A percentile compares a stretch with the other conserved stretches of the same genome.
These are phyloP conservation scores for Diutina rugosa DNA, from an alignment of 1,139 yeast species.

Conservation along the genomic window DNA sequence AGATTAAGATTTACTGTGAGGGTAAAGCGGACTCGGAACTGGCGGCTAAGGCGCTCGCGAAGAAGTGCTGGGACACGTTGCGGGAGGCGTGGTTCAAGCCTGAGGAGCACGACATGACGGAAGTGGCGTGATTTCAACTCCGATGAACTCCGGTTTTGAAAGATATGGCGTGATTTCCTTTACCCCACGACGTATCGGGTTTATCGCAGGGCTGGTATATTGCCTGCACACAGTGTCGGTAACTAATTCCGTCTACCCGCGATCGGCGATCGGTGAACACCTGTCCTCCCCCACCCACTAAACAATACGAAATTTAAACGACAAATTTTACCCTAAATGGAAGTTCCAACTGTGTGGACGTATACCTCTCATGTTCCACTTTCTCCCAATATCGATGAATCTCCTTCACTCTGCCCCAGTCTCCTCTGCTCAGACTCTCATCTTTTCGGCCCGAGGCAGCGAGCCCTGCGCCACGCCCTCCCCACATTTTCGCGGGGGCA, in stretches of 20 bases:
- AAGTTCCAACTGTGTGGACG: too few relatives aligned
- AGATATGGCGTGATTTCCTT: too few relatives aligned
- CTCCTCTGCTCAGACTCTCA: too few relatives aligned
- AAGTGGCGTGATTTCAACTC: background rate
- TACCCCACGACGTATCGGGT: background rate
- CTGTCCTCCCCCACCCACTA: background rate
- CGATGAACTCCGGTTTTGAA: too few relatives aligned
- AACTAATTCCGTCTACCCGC: background rate
- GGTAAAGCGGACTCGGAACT: slow-evolving; percentile 38
- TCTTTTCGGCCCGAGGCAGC: background rate
- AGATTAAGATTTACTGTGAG: slow-evolving; percentile 82
- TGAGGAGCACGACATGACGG: background rate
- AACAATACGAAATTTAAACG: background rate
- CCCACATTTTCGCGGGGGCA: background rate
- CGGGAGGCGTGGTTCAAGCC: slow-evolving; percentile 51
- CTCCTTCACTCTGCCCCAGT: too few relatives aligned
- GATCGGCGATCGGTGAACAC: background rate
- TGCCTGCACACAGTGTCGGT: background rate
- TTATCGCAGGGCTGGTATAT: background rate
- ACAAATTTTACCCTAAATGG: too few relatives aligned
- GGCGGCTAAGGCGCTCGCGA: slow-evolving; percentile 40
- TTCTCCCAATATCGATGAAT: too few relatives aligned
- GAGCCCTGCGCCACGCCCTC: background rate
- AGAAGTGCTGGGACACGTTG: slow-evolving; percentile 55
- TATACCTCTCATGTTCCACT: too few relatives aligned